These are phyloP conservation scores for Diaporthe caulivora DNA, from an alignment of 2,329 filamentous ascomycete genomes.

Conservation along the genomic window DNA sequence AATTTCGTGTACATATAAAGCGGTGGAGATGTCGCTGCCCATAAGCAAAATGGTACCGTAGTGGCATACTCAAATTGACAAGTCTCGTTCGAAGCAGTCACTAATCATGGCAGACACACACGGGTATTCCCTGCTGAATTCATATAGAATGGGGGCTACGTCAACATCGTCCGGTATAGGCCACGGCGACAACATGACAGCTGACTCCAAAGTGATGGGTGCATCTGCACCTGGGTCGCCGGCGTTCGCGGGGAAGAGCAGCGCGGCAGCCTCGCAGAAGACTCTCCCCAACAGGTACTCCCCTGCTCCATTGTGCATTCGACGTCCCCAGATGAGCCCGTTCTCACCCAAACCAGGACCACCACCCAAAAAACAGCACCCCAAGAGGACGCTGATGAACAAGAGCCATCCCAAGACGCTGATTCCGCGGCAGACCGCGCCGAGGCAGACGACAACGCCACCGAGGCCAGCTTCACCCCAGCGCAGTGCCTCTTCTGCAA, in stretches of 20 bases:
- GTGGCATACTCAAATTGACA: too few species aligned
- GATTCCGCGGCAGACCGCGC: background rate
- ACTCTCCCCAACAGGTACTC: background rate
- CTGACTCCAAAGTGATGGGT: background rate
- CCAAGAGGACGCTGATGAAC: background rate
- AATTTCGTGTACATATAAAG: background rate
- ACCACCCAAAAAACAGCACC: fast-evolving
- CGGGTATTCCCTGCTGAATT: too few species aligned
- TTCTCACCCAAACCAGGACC: background rate
- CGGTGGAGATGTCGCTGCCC: background rate
- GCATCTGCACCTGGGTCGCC: background rate
- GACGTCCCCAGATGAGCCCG: background rate
- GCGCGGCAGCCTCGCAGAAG: background rate
- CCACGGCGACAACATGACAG: background rate
- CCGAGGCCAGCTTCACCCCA: constrained; percentile 40
- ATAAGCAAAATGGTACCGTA: background rate
- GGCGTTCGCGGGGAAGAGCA: background rate
- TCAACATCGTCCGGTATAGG: background rate
- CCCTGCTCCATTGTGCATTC: background rate
- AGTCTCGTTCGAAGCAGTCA: background rate
- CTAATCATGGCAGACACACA: background rate
- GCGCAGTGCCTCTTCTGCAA: constrained; percentile 56
- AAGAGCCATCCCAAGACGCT: background rate
- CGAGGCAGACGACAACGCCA: background rate
- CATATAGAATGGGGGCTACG: background rate